Conservation (phyloP, 371 early-diverging fungal genomes). For the Zychaea mexicana region DNA sequence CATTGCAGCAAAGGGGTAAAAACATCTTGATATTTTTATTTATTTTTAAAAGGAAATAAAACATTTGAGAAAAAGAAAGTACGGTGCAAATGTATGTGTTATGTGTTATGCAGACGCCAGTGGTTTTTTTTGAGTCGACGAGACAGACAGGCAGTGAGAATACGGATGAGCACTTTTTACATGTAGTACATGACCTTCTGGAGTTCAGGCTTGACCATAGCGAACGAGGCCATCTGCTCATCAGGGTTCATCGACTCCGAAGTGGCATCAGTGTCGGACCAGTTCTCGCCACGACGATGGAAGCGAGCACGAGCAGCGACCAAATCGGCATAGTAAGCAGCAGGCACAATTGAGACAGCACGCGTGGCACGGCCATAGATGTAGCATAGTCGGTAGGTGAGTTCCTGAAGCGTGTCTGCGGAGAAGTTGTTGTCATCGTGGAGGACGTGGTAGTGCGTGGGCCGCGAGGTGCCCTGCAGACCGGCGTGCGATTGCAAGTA, state of each 20-base stretch:
- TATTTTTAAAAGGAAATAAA: no score
- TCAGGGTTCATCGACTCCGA: conserved; percentile 30
- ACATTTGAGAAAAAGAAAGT: no score
- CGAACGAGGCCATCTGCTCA: conserved; percentile 29
- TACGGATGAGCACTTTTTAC: conserved; percentile 3
- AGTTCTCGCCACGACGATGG: conserved; percentile 56
- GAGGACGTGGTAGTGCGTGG: conserved; percentile 84
- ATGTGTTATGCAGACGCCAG: no score
- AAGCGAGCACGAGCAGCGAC: conserved; percentile 78
- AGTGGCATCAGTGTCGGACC: conserved; percentile 36
- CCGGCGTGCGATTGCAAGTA: conserved; percentile 86
- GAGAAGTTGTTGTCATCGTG: conserved; percentile 81
- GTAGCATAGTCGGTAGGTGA: conserved; percentile 86
- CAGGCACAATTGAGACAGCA: conserved; percentile 77
- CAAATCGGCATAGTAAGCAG: conserved; percentile 90
- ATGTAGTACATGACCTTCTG: conserved; percentile 34
- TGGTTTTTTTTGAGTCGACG: no score
- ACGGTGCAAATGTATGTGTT: no score
- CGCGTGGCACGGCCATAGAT: conserved; percentile 84
- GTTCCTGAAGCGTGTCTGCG: conserved; percentile 71
- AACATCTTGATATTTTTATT: no score
- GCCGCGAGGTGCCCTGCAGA: conserved; percentile 86
- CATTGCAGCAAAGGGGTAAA: no score
- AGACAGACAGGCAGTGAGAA: background rate
- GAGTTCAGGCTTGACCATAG: conserved; percentile 37